A percentile compares a stretch with the other conserved stretches of the same genome.
Conservation (phyloP, 2,329 filamentous ascomycete species). For the Hypoxylon sp. region DNA sequence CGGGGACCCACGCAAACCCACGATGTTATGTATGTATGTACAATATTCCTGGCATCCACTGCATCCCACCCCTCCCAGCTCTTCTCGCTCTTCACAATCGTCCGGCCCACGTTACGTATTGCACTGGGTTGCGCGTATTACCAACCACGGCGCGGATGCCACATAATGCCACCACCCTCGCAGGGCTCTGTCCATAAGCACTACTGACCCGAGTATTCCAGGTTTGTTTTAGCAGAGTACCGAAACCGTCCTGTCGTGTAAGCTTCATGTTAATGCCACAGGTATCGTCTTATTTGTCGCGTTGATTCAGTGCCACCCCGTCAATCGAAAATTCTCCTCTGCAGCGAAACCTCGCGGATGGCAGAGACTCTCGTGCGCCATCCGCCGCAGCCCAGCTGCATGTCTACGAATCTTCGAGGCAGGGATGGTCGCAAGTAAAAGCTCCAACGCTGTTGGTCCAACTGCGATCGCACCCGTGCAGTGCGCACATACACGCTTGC, state of each 20-base stretch:
- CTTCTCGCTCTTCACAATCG: not conserved
- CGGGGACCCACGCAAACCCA: slow-evolving; percentile 38
- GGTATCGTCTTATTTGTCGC: slow-evolving; percentile 28
- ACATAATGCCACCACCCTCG: slow-evolving; percentile 42
- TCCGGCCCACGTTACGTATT: slow-evolving; percentile 21
- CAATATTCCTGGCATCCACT: slow-evolving; percentile 13
- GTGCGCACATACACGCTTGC: slow-evolving; percentile 12
- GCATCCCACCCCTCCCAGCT: slow-evolving; percentile 16
- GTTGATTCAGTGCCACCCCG: slow-evolving; percentile 23
- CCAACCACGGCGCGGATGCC: slow-evolving; percentile 34
- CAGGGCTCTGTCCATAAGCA: slow-evolving; percentile 41
- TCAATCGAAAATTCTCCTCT: slow-evolving; percentile 42
- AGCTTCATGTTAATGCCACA: slow-evolving; percentile 34
- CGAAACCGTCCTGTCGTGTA: slow-evolving; percentile 49
- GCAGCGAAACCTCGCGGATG: slow-evolving; percentile 32
- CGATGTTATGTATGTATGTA: slow-evolving; percentile 25
- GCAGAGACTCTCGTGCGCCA: slow-evolving; percentile 31
- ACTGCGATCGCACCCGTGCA: slow-evolving; percentile 34
- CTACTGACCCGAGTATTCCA: slow-evolving; percentile 40
- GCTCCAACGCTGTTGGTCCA: slow-evolving; percentile 32
- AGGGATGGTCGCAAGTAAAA: slow-evolving; percentile 13
- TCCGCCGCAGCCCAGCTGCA: slow-evolving; percentile 33
- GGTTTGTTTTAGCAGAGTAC: slow-evolving; percentile 44
- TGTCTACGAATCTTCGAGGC: slow-evolving; percentile 32
- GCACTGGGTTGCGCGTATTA: slow-evolving; percentile 25